Conservation (phyloP, 2,329 filamentous ascomycete genomes). For the Talaromyces sp. region DNA sequence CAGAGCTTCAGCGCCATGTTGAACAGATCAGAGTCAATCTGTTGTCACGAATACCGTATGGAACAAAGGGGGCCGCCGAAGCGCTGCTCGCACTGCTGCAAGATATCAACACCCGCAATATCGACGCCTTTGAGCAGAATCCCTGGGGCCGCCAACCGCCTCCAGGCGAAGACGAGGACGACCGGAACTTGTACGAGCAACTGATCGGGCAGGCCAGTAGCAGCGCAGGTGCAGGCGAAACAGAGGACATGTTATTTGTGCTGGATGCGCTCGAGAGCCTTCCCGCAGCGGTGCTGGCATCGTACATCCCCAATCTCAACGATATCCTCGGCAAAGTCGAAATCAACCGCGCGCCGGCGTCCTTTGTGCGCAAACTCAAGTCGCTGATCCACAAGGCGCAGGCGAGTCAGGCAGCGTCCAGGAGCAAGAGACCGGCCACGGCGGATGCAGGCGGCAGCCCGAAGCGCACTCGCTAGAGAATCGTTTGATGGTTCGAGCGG, state of each 20-base stretch:
- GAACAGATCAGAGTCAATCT: slow-evolving; percentile 29
- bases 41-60: slow-evolving; percentile 27
- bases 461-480: slow-evolving; percentile 11
- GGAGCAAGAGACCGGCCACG: slow-evolving; percentile 11
- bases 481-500: not conserved
- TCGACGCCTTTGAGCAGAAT: slow-evolving; percentile 33
- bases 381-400: slow-evolving; percentile 25
- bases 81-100: slow-evolving; percentile 33
- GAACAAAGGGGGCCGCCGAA: slow-evolving; percentile 31
- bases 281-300: slow-evolving; percentile 23
- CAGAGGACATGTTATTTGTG: slow-evolving; percentile 21
- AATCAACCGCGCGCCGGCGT: slow-evolving; percentile 32
- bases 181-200: slow-evolving; percentile 38
- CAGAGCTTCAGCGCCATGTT: slow-evolving; percentile 24
- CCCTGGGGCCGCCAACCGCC: slow-evolving; percentile 27
- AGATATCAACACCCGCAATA: slow-evolving; percentile 31
- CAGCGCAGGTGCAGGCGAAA: slow-evolving; percentile 5
- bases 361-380: slow-evolving; percentile 28
- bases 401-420: slow-evolving; percentile 9
- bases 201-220: slow-evolving; percentile 30
- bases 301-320: slow-evolving; percentile 23
- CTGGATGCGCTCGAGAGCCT: slow-evolving; percentile 34
- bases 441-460: slow-evolving; percentile 10
- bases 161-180: slow-evolving; percentile 32
- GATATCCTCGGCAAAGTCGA: slow-evolving; percentile 38